Conservation (phyloP, 805 yeast species). For the Nakazawaea sp. region DNA sequence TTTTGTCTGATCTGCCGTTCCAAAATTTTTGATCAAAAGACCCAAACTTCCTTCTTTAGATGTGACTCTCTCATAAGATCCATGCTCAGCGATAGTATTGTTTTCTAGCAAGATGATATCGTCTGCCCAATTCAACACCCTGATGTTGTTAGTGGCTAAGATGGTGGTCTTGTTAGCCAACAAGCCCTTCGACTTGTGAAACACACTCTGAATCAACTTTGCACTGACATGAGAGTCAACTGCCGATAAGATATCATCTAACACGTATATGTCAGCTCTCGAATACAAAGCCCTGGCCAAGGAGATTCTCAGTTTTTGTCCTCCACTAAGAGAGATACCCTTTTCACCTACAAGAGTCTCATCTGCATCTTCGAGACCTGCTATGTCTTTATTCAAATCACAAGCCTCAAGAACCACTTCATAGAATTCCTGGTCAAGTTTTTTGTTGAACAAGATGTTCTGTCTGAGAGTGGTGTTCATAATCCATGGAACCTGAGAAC, state of each 20-base stretch:
- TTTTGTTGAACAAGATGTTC: constrained; percentile 85
- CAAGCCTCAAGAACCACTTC: constrained; percentile 79
- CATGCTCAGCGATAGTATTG: constrained; percentile 50
- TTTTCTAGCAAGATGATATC: constrained; percentile 51
- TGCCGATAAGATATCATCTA: constrained; percentile 93
- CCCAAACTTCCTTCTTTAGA: constrained; percentile 17
- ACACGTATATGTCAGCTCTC: constrained; percentile 81
- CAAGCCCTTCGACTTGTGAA: constrained; percentile 36
- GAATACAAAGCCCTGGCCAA: constrained; percentile 95
- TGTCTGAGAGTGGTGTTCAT: constrained; percentile 91
- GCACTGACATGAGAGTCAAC: constrained; percentile 96
- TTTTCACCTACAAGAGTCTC: constrained; percentile 93
- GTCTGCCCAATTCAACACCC: constrained; percentile 51
- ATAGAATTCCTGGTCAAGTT: constrained; percentile 75
- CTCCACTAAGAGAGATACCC: constrained; percentile 94
- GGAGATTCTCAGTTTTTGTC: constrained; percentile 93
- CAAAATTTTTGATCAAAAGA: constrained; percentile 32
- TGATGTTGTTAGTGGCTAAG: constrained; percentile 51
- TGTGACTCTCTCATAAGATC: constrained; percentile 34
- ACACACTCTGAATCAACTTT: constrained; percentile 60
- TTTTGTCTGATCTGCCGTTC: constrained; percentile 49
- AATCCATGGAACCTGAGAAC: constrained; percentile 86
- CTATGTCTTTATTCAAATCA: constrained; percentile 74
- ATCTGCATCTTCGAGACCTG: constrained; percentile 81
- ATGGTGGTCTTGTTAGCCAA: constrained; percentile 45